Conservation (phyloP, 2,329 filamentous ascomycete genomes). For the Cladophialophora psammophila region DNA sequence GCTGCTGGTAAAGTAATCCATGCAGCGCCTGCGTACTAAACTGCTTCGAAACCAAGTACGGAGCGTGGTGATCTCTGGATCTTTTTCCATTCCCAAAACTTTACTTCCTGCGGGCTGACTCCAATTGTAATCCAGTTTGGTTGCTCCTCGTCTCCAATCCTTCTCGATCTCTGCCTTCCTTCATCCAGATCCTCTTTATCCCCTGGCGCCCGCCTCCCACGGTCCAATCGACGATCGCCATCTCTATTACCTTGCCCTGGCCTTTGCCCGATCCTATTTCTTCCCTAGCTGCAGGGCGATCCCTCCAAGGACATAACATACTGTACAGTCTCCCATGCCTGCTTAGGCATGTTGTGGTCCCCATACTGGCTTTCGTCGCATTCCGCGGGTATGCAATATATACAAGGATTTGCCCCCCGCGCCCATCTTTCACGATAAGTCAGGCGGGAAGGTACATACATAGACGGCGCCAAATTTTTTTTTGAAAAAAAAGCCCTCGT, state of each 20-base stretch:
- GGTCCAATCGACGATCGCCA: conserved; percentile 14
- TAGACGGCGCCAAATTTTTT: conserved; percentile 6
- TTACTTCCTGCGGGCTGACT: conserved; percentile 19
- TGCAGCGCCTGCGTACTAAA: background rate
- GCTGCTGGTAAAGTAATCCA: conserved; percentile 7
- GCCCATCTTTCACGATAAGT: conserved; percentile 19
- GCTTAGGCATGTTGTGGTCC: conserved; percentile 33
- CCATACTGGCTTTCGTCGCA: conserved; percentile 28
- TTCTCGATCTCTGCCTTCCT: conserved; percentile 25
- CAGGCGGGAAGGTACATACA: conserved; percentile 6
- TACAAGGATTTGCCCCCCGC: conserved; percentile 22
- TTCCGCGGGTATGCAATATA: conserved; percentile 32
- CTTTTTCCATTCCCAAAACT: background rate
- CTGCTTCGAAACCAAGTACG: conserved; percentile 3
- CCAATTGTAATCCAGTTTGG: conserved; percentile 2
- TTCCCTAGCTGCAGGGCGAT: conserved; percentile 22
- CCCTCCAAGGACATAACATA: conserved; percentile 13
- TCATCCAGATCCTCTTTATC: conserved; percentile 21
- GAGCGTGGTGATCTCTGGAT: conserved; percentile 18
- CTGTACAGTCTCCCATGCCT: conserved; percentile 22
- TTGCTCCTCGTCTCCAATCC: conserved; percentile 24
- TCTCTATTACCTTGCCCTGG: conserved; percentile 11
- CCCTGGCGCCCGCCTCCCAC: conserved; percentile 10
- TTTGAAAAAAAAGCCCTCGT: conserved; percentile 15
- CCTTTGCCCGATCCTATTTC: conserved; percentile 22